Evolutionary conservation across 306 rosid genomes (phyloP).

Genomic region (Malus fusca): DNA sequence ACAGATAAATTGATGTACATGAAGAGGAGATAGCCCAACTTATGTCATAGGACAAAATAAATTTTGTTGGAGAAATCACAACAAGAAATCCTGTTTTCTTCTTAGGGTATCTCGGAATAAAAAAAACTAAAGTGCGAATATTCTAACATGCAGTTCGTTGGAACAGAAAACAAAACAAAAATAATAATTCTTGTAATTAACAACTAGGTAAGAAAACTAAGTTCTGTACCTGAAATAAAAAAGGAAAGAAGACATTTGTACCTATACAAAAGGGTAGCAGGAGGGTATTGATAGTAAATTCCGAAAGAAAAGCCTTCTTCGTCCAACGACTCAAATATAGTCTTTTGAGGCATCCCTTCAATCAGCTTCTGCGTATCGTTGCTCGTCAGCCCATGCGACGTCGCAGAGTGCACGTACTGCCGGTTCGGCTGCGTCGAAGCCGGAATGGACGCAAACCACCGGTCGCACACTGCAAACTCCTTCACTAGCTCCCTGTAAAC

Average conservation of each 20-base stretch:
- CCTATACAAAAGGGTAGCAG: constrained; percentile 70
- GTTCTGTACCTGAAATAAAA: too few species aligned
- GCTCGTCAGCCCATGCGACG: constrained; percentile 56
- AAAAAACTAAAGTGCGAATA: too few species aligned
- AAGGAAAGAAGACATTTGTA: neutral
- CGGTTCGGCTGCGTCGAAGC: constrained; percentile 78
- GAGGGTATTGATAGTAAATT: constrained; percentile 51
- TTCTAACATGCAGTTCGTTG: too few species aligned
- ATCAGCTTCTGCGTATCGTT: constrained; percentile 43
- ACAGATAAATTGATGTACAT: too few species aligned
- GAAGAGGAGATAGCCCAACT: too few species aligned
- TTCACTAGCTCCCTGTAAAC: constrained; percentile 43
- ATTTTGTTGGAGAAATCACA: too few species aligned
- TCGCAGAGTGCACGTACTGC: constrained; percentile 69
- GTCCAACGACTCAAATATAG: constrained; percentile 66
- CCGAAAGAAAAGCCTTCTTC: constrained; percentile 61
- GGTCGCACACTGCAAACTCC: constrained; percentile 72
- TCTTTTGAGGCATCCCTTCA: constrained; percentile 73
- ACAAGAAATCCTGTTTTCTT: too few species aligned
- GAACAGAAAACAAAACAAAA: too few species aligned
- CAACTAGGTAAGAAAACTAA: too few species aligned
- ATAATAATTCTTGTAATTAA: too few species aligned
- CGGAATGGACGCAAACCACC: constrained; percentile 78
- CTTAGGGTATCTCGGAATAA: too few species aligned
- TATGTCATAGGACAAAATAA: too few species aligned